Evolutionary conservation across 805 yeast species (phyloP).

Genomic region (Grigorovia yakushimaensis): DNA sequence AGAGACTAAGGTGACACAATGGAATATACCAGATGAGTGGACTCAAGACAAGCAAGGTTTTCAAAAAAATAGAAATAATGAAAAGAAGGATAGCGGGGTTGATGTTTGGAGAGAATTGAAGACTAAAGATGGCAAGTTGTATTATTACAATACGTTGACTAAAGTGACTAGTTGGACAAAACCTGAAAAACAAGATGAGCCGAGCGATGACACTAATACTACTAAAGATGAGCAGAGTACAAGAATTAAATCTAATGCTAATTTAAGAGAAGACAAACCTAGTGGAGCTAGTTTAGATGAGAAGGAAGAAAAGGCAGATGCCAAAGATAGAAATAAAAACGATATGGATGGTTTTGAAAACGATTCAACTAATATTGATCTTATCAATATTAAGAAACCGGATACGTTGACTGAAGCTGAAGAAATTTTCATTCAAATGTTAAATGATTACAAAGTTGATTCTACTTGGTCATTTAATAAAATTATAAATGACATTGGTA

Average conservation of each 20-base stretch:
- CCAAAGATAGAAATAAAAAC: not conserved
- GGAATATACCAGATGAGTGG: constrained; percentile 67
- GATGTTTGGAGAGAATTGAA: constrained; percentile 51
- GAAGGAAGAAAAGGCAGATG: not conserved
- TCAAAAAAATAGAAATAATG: not conserved
- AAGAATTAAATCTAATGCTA: too few relatives aligned
- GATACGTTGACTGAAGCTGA: constrained; percentile 29
- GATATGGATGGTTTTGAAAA: not conserved
- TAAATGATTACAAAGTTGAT: constrained; percentile 49
- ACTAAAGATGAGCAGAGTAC: too few relatives aligned
- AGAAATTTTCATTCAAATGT: constrained; percentile 40
- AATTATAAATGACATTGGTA: constrained; percentile 45
- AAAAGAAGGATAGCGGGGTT: not conserved
- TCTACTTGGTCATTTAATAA: constrained; percentile 65
- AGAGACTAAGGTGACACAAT: constrained; percentile 57
- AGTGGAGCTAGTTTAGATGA: too few relatives aligned
- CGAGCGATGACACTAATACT: too few relatives aligned
- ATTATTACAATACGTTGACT: constrained; percentile 60
- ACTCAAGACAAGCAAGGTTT: too few relatives aligned
- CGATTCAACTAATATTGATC: not conserved
- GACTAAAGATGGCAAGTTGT: constrained; percentile 57
- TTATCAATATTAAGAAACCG: not conserved
- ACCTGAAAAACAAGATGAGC: constrained; percentile 46
- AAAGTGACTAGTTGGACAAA: constrained; percentile 73
- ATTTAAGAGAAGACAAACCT: too few relatives aligned